A percentile compares a stretch with the other conserved stretches of the same genome.
These are phyloP conservation scores for Metschnikowia picachoensis DNA, from an alignment of 805 yeast species.

Conservation along the genomic window DNA sequence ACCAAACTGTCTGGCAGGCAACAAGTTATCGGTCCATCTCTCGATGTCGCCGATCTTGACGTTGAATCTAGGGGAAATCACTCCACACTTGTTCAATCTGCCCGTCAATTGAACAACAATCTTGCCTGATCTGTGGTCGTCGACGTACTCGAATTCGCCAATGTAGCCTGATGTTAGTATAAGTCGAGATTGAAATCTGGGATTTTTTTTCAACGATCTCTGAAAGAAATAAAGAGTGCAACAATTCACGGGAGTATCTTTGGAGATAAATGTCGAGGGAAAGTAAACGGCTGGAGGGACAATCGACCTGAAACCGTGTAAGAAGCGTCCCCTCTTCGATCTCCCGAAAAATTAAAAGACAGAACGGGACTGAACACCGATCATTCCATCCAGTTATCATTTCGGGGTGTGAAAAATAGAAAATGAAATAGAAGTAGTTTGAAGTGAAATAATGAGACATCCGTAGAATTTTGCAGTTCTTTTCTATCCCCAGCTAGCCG, in stretches of 20 bases:
- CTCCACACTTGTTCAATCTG: constrained; percentile 81
- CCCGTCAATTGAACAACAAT: constrained; percentile 33
- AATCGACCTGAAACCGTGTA: constrained; percentile 50
- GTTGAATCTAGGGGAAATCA: constrained; percentile 97
- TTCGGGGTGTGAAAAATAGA: constrained; percentile 50
- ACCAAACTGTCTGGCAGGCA: constrained; percentile 99
- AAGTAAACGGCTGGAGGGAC: constrained; percentile 57
- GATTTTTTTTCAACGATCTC: background rate
- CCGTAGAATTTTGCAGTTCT: background rate
- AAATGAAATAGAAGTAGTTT: background rate
- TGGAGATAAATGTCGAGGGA: constrained; percentile 49
- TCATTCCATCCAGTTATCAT: constrained; percentile 98
- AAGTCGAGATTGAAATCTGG: background rate
- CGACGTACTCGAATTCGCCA: constrained; percentile 35
- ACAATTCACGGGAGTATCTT: background rate
- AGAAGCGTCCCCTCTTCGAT: constrained; percentile 61
- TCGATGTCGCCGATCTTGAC: constrained; percentile 92
- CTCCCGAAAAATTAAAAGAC: constrained; percentile 98
- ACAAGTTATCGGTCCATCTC: constrained; percentile 97
- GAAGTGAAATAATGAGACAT: background rate
- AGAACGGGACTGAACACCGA: constrained; percentile 84
- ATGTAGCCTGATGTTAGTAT: constrained; percentile 30
- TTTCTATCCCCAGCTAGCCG: too few species aligned
- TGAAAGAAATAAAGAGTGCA: background rate
- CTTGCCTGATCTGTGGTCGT: constrained; percentile 38